Evolutionary conservation across 345 rosid genomes (phyloP), one percentile per base, ranked within the genome.

Genomic region (Durio zibethinus): DNA sequence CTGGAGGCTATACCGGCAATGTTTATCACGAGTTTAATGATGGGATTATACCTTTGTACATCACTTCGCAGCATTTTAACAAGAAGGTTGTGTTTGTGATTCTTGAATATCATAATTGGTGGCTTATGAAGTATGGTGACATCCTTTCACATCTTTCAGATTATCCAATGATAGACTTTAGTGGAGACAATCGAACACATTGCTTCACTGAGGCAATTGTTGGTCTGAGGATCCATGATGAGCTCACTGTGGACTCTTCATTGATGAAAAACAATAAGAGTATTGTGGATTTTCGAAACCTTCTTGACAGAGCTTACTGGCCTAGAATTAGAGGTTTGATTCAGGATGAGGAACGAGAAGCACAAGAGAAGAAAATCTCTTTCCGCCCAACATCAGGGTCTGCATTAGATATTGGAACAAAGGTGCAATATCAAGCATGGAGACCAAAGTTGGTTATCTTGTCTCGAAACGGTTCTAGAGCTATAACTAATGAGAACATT

Each of bases 1-100:
- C 91, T 0, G 91, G 91, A 21, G 95, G 95, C 29, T 91, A 89
- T 35, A 91, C 95, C 0, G 95, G 95, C 25, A 91, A 91, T 18
- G 76, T 89, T 47, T 91, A 89, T 69, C 95, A 91, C 36, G 95
- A 91, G 76, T 88, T 91, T 71, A 89, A 91, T 76, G 93, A 91
- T 65, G 93, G 91, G 75, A 84, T 91, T 59, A 56, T 91, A 72
- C 95, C 95, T 20, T 77, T 91, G 80, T 91, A 80, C 75, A 87
- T 89, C 53, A 91, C 95, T 43, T 88, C 91, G 1, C 91, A 86
- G 72, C 91, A 91, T 76, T 79, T 89, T 43, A 82, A 87, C 23
- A 88, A 80, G 84, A 84, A 87, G 81, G 90, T 91, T 35, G 87
- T 87, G 85, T 89, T 89, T 86, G 88, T 88, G 42, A 84, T 88